These are phyloP conservation scores for Penicillium sp. DNA, from an alignment of 2,329 filamentous ascomycete species.

Conservation along the genomic window DNA sequence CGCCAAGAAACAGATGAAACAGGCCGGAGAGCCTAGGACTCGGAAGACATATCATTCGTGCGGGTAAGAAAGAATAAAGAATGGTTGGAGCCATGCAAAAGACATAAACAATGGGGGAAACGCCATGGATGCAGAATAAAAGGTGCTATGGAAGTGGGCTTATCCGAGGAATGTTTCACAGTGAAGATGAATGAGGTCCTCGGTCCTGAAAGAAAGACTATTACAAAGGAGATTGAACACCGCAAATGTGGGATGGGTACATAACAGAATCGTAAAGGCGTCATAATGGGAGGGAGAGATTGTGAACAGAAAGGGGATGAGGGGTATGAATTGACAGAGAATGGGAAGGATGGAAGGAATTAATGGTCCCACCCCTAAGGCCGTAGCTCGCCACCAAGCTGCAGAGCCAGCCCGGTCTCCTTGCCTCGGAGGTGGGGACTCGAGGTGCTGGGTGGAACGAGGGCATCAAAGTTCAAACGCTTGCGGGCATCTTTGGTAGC, in stretches of 20 bases:
- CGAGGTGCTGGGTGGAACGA: conserved; percentile 60
- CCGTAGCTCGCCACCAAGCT: conserved; percentile 67
- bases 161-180: background rate
- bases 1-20: conserved; percentile 5
- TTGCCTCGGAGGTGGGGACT: conserved; percentile 49
- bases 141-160: conserved; percentile 1
- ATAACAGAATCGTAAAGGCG: conserved; percentile 31
- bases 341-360: conserved; percentile 14
- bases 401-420: conserved; percentile 62
- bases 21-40: background rate
- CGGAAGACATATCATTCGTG: conserved; percentile 10
- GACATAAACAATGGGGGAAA: conserved; percentile 17
- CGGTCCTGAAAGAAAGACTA: conserved; percentile 5
- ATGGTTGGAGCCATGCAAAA: conserved; percentile 13
- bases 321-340: conserved; percentile 29
- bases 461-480: conserved; percentile 79
- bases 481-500: conserved; percentile 70
- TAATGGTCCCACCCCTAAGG: conserved; percentile 40
- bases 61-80: conserved; percentile 12
- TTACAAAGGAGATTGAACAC: conserved; percentile 25
- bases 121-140: conserved; percentile 29
- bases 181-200: background rate
- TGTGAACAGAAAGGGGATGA: conserved; percentile 21
- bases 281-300: conserved; percentile 23
- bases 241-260: conserved; percentile 17